These are phyloP conservation scores for Trichomonascaceae sp. DNA, from an alignment of 1,139 yeast species.

Conservation along the genomic window DNA sequence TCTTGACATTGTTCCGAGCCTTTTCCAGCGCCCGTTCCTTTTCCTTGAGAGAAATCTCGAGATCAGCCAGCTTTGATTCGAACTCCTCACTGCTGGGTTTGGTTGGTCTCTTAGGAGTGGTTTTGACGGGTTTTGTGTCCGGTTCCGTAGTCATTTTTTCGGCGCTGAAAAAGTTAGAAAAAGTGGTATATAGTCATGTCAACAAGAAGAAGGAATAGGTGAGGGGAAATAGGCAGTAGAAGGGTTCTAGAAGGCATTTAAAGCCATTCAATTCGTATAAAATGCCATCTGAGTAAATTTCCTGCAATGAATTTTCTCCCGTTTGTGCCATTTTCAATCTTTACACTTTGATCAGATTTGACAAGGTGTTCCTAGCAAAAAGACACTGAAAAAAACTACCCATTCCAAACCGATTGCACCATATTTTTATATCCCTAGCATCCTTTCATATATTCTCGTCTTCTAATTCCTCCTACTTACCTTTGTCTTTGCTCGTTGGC, in stretches of 20 bases:
- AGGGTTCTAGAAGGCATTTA: not conserved
- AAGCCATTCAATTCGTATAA: not conserved
- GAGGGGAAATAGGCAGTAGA: not conserved
- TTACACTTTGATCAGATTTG: not conserved
- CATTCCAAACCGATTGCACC: not conserved
- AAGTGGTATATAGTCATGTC: not conserved
- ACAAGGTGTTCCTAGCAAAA: not conserved
- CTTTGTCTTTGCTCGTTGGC: not conserved
- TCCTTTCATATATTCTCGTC: no score
- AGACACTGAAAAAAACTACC: not conserved
- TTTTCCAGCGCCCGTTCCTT: conserved; percentile 45
- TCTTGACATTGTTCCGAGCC: conserved; percentile 23
- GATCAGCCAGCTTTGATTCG: conserved; percentile 57
- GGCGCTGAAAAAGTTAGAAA: not conserved
- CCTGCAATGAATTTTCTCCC: not conserved
- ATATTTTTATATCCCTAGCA: not conserved
- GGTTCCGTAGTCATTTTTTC: conserved; percentile 11
- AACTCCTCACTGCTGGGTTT: conserved; percentile 40
- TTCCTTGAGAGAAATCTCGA: conserved; percentile 64
- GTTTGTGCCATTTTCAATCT: not conserved
- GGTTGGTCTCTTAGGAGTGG: conserved; percentile 21
- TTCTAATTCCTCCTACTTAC: not conserved
- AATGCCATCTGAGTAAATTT: no score
- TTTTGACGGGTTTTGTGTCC: conserved; percentile 7
- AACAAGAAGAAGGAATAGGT: not conserved